Evolutionary conservation across 1,284 basidiomycete genomes (phyloP).

Genomic region (Ustilago hordei): DNA sequence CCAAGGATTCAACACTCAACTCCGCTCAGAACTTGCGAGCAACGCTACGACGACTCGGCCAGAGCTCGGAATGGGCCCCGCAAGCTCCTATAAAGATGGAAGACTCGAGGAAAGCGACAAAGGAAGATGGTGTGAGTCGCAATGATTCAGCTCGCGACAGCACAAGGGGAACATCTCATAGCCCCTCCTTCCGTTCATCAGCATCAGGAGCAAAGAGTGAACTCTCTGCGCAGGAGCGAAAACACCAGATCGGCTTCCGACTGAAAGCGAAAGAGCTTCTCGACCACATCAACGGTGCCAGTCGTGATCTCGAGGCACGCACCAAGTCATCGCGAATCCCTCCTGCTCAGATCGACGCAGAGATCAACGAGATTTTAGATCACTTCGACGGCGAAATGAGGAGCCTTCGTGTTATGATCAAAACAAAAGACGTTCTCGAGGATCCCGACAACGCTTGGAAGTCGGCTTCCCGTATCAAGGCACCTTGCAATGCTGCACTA

Average conservation of each 20-base stretch:
- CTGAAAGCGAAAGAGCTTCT: constrained; percentile 15
- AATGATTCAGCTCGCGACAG: not conserved
- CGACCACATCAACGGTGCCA: constrained; percentile 10
- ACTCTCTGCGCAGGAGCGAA: not conserved
- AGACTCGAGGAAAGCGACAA: not conserved
- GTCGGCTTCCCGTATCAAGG: constrained; percentile 40
- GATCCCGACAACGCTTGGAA: constrained; percentile 41
- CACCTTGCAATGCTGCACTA: constrained; percentile 38
- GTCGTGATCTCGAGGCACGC: not conserved
- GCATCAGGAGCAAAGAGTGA: not conserved
- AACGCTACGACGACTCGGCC: constrained; percentile 23
- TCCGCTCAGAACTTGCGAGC: constrained; percentile 31
- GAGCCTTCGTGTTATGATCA: constrained; percentile 43
- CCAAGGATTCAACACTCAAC: constrained; percentile 9
- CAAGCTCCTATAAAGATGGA: not conserved
- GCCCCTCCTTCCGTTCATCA: not conserved
- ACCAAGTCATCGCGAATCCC: not conserved
- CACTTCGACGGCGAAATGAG: constrained; percentile 39
- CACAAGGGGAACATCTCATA: not conserved
- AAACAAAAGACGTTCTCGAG: constrained; percentile 33
- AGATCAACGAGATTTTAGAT: constrained; percentile 9
- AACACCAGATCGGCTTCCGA: constrained; percentile 23
- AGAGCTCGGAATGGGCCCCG: constrained; percentile 19
- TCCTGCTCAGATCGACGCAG: constrained; percentile 14
- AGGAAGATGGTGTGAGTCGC: not conserved